A percentile compares a stretch with the other conserved stretches of the same genome.
phyloP scores from a whole-genome alignment of 2,329 filamentous ascomycete genomes.

The Paraphaeosphaeria minitans region DNA sequence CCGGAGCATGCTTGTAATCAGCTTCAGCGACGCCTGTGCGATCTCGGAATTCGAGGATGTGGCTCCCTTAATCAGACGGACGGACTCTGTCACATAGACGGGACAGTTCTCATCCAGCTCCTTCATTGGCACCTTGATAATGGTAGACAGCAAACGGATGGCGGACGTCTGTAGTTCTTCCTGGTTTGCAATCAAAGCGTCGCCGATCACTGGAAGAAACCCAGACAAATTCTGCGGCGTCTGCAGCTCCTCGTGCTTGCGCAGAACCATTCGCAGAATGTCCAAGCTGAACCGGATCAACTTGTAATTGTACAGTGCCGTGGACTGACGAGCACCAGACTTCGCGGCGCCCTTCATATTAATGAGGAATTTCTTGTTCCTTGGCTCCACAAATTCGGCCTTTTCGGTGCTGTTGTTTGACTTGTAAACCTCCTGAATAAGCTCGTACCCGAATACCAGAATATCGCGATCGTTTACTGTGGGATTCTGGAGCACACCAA shows the following conservation, averaged over 20 bases:
- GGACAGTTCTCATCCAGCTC: constrained; percentile 72
- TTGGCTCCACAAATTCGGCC: constrained; percentile 40
- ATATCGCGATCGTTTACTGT: constrained; percentile 79
- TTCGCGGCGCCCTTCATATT: constrained; percentile 78
- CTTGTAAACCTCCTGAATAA: constrained; percentile 85
- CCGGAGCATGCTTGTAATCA: constrained; percentile 82
- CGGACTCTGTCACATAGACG: constrained; percentile 83
- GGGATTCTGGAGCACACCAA: constrained; percentile 81
- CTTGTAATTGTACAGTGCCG: constrained; percentile 83
- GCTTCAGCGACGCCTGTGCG: constrained; percentile 84
- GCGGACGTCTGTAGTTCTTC: constrained; percentile 92
- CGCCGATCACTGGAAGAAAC: constrained; percentile 87
- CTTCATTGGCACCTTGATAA: constrained; percentile 81
- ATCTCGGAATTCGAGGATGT: constrained; percentile 81
- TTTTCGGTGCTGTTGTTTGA: constrained; percentile 56
- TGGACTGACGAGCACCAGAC: constrained; percentile 71
- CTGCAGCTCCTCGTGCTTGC: constrained; percentile 81
- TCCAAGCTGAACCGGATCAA: constrained; percentile 87
- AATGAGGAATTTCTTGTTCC: constrained; percentile 74
- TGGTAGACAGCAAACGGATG: constrained; percentile 80
- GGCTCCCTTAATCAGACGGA: constrained; percentile 77
- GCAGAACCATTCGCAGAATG: constrained; percentile 80
- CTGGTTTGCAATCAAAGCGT: constrained; percentile 80
- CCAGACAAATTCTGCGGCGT: constrained; percentile 80
- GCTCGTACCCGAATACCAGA: constrained; percentile 92